A percentile compares a stretch with the other conserved stretches of the same genome.
Evolutionary conservation across 139 green algal species (phyloP).

Genomic region (Asterochloris sp.): DNA sequence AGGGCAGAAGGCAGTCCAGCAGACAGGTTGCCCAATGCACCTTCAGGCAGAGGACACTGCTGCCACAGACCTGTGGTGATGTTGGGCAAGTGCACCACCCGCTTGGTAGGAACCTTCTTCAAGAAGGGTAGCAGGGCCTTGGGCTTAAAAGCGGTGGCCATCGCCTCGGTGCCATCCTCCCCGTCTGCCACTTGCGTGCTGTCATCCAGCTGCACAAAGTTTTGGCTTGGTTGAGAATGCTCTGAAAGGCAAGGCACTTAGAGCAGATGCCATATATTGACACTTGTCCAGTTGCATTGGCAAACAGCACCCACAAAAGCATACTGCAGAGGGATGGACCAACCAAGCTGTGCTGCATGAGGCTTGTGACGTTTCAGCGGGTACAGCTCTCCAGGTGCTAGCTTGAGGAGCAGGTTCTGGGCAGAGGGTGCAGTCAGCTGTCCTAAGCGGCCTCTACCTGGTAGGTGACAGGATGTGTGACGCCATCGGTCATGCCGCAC

Average conservation of each 20-base stretch:
- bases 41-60: neutral
- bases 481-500: constrained; percentile 88
- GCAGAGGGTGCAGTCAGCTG: no score
- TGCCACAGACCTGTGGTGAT: constrained; percentile 30
- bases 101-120: constrained; percentile 50
- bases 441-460: neutral
- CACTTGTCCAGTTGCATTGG: no score
- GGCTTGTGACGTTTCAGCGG: no score
- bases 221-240: no score
- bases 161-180: constrained; percentile 4
- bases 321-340: no score
- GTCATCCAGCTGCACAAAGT: constrained; percentile 8
- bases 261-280: no score
- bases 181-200: constrained; percentile 7
- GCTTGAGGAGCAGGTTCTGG: no score
- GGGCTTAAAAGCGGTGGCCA: constrained; percentile 2
- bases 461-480: constrained; percentile 67
- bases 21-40: neutral
- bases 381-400: no score
- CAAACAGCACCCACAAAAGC: no score
- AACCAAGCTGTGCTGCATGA: no score
- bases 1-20: neutral
- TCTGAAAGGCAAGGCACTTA: no score
- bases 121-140: constrained; percentile 51
- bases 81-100: constrained; percentile 50